These are phyloP conservation scores for Psilocybe azurescens DNA, from an alignment of 768 basidiomycete genomes.

Conservation along the genomic window DNA sequence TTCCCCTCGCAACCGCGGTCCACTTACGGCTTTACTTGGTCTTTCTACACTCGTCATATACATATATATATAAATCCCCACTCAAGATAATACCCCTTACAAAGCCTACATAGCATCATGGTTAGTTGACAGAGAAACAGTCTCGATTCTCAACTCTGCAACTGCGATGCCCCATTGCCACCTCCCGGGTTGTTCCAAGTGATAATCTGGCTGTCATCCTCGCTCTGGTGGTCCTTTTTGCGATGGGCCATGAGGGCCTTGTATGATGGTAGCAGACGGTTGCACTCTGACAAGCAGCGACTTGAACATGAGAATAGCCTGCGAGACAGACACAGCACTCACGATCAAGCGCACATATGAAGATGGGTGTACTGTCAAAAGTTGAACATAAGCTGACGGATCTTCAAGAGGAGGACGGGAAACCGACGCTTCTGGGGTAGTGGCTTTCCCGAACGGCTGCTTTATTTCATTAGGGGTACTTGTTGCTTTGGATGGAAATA, in stretches of 20 bases:
- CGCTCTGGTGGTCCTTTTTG: slow-evolving; percentile 71
- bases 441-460: slow-evolving; percentile 59
- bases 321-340: slow-evolving; percentile 16
- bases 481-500: slow-evolving; percentile 39
- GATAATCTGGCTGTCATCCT: slow-evolving; percentile 60
- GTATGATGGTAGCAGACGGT: slow-evolving; percentile 72
- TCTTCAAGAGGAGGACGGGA: not conserved
- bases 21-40: slow-evolving; percentile 2
- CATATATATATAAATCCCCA: not conserved
- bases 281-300: slow-evolving; percentile 52
- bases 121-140: too few species aligned
- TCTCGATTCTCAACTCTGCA: not conserved
- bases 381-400: slow-evolving; percentile 1
- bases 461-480: slow-evolving; percentile 62
- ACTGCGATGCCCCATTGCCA: not conserved
- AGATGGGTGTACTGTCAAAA: slow-evolving; percentile 71
- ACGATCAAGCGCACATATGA: slow-evolving; percentile 74
- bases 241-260: slow-evolving; percentile 75
- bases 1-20: slow-evolving; percentile 22
- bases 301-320: not conserved
- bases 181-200: slow-evolving; percentile 64
- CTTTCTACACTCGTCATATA: not conserved
- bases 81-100: not conserved
- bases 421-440: slow-evolving; percentile 68
- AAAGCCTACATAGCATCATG: not conserved